Evolutionary conservation across 2,329 filamentous ascomycete species (phyloP).

Genomic region (Aspergillus cejpii): DNA sequence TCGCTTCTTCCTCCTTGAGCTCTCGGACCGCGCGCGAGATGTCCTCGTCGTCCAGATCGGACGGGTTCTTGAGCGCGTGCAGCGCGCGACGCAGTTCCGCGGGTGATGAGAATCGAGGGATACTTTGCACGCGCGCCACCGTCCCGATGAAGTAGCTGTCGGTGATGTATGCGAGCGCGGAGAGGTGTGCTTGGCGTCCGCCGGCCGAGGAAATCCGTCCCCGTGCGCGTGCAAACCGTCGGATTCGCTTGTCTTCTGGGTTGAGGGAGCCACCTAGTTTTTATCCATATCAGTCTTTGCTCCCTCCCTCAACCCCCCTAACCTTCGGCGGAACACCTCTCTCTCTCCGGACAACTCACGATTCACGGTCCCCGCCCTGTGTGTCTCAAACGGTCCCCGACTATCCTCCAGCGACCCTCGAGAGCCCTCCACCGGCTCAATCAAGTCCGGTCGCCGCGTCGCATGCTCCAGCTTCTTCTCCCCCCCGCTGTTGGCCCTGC

Average conservation of each 20-base stretch:
- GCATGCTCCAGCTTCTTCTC: conserved; percentile 59
- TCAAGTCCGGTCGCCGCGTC: conserved; percentile 48
- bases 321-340: background rate
- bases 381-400: conserved; percentile 53
- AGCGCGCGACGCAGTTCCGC: conserved; percentile 37
- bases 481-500: conserved; percentile 52
- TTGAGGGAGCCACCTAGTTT: conserved; percentile 41
- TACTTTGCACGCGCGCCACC: conserved; percentile 68
- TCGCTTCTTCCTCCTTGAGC: conserved; percentile 38
- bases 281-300: background rate
- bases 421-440: conserved; percentile 26
- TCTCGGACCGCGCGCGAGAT: conserved; percentile 38
- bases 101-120: conserved; percentile 64
- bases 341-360: conserved; percentile 35
- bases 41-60: conserved; percentile 39
- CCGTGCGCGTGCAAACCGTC: conserved; percentile 46
- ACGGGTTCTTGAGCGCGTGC: conserved; percentile 38
- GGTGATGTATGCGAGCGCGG: conserved; percentile 84
- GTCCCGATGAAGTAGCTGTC: conserved; percentile 93
- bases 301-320: background rate
- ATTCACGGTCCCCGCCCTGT: conserved; percentile 52
- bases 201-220: conserved; percentile 67
- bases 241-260: conserved; percentile 61
- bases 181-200: conserved; percentile 73
- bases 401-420: conserved; percentile 22